Percentiles rank a stretch among this genome's conserved stretches.
These are phyloP conservation scores for Chaetomium tenue DNA, from an alignment of 495 filamentous ascomycete genomes.

Conservation along the genomic window DNA sequence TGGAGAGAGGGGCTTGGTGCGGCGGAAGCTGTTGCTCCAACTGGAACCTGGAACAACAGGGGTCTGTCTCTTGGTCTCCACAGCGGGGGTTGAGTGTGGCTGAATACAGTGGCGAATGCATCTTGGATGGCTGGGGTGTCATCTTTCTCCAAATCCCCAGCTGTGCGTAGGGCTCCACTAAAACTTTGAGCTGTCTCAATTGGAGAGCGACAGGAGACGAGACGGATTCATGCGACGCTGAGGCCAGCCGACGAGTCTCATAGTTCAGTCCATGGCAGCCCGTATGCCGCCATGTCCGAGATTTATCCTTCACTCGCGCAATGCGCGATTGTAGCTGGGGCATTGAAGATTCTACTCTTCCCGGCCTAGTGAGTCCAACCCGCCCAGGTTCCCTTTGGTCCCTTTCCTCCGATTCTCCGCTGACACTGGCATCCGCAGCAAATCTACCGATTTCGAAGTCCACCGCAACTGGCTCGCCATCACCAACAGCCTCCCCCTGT, in stretches of 20 bases:
- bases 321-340: constrained; percentile 80
- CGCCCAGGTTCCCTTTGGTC: neutral
- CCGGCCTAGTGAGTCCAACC: constrained; percentile 80
- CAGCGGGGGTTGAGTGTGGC: constrained; percentile 1
- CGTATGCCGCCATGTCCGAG: constrained; percentile 64
- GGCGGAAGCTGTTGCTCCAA: constrained; percentile 20
- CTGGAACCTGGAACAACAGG: constrained; percentile 11
- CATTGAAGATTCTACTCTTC: constrained; percentile 90
- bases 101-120: neutral
- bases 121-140: neutral
- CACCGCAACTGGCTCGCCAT: constrained; percentile 98
- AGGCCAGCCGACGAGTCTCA: neutral
- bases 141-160: neutral
- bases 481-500: constrained; percentile 79
- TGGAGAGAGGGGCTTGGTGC: constrained; percentile 8
- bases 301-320: constrained; percentile 81
- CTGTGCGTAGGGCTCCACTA: neutral
- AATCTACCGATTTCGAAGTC: constrained; percentile 98
- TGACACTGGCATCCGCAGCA: constrained; percentile 54
- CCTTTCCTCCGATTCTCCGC: neutral
- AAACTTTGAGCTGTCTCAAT: constrained; percentile 1
- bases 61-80: neutral
- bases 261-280: constrained; percentile 15
- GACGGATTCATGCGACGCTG: neutral
- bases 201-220: neutral